phyloP scores from a whole-genome alignment of 106 monocot species.

The Dioscorea dumetorum region DNA sequence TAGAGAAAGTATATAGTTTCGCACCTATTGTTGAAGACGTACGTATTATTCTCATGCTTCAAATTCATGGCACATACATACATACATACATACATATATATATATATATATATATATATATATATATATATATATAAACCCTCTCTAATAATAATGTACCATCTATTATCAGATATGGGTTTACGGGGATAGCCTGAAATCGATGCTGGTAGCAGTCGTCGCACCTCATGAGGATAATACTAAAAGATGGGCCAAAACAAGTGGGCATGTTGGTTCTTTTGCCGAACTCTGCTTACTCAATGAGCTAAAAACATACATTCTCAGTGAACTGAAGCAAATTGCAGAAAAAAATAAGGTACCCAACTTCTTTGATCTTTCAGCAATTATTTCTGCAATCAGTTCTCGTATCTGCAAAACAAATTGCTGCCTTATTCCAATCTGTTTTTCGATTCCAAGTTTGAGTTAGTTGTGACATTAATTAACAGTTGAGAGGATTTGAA shows the following conservation, averaged over 20 bases:
- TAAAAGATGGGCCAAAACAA: constrained; percentile 65
- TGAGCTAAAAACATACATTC: constrained; percentile 41
- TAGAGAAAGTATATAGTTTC: constrained; percentile 76
- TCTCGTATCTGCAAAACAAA: not conserved
- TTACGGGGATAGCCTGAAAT: constrained; percentile 78
- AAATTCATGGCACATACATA: not conserved
- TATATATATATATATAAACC: not conserved
- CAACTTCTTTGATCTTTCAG: not conserved
- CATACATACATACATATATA: too few relatives aligned
- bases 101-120: too few relatives aligned
- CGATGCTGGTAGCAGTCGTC: constrained; percentile 77
- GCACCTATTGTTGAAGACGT: constrained; percentile 75
- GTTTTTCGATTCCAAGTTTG: not conserved
- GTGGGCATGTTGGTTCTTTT: constrained; percentile 46
- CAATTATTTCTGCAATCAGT: not conserved
- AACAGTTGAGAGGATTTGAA: constrained; percentile 81
- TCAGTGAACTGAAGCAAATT: constrained; percentile 57
- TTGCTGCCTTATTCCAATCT: not conserved
- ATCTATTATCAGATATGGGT: constrained; percentile 65
- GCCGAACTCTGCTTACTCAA: constrained; percentile 46
- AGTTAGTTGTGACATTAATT: not conserved
- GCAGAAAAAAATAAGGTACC: constrained; percentile 72
- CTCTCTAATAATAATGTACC: too few relatives aligned
- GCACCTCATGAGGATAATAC: constrained; percentile 65
- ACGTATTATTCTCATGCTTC: constrained; percentile 9